Conservation (phyloP, 768 basidiomycete species). For the Russula earlei region DNA sequence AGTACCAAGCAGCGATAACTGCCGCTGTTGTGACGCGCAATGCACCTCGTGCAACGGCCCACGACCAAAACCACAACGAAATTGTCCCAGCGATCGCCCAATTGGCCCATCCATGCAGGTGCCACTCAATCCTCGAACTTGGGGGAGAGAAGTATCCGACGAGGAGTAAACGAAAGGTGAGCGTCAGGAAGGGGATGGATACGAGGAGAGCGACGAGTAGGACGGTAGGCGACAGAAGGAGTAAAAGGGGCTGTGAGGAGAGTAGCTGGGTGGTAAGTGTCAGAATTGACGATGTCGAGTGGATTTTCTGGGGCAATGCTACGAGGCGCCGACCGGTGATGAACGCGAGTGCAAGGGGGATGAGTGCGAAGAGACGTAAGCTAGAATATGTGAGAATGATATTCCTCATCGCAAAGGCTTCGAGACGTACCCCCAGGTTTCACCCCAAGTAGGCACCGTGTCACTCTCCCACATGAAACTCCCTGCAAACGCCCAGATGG, state of each 20-base stretch:
- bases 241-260: conserved; percentile 61
- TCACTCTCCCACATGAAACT: conserved; percentile 57
- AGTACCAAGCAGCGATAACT: conserved; percentile 91
- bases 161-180: conserved; percentile 69
- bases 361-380: conserved; percentile 66
- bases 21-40: conserved; percentile 69
- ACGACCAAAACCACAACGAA: conserved; percentile 60
- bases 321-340: conserved; percentile 64
- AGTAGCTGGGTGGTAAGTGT: conserved; percentile 61
- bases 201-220: conserved; percentile 57
- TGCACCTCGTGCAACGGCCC: conserved; percentile 71
- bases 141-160: conserved; percentile 46
- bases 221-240: conserved; percentile 64
- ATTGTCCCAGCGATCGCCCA: conserved; percentile 54
- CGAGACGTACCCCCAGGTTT: conserved; percentile 62
- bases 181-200: conserved; percentile 71
- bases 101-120: conserved; percentile 57
- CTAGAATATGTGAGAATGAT: conserved; percentile 27
- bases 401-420: background rate
- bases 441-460: conserved; percentile 66
- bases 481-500: conserved; percentile 74
- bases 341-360: conserved; percentile 62
- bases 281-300: conserved; percentile 49
- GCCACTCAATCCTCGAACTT: conserved; percentile 39
- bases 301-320: conserved; percentile 60